Conservation (phyloP, 495 filamentous ascomycete species). For the Lophiotrema nucula region DNA sequence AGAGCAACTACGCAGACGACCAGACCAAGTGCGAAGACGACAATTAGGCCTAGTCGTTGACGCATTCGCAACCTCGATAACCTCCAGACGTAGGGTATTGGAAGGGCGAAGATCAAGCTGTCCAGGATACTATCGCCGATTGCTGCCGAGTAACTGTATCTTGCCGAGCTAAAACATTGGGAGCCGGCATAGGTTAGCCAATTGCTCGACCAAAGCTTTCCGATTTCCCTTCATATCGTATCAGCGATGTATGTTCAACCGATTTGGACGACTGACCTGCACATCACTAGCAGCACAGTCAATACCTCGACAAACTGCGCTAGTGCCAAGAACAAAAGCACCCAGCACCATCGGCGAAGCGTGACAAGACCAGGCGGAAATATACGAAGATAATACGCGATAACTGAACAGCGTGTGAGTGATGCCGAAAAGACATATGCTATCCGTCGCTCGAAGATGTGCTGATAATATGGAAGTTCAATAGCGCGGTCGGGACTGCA, state of each 20-base stretch:
- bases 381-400: constrained; percentile 25
- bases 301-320: constrained; percentile 10
- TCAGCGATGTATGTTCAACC: background rate
- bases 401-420: constrained; percentile 12
- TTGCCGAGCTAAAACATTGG: constrained; percentile 16
- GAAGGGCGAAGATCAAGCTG: constrained; percentile 18
- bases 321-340: constrained; percentile 7
- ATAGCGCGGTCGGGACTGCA: background rate
- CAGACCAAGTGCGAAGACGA: constrained; percentile 22
- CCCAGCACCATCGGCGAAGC: background rate
- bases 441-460: constrained; percentile 28
- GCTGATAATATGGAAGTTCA: constrained; percentile 16
- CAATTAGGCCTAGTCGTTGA: constrained; percentile 12
- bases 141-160: constrained; percentile 21
- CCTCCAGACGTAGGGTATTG: constrained; percentile 22
- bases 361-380: constrained; percentile 11
- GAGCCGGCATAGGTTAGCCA: constrained; percentile 12
- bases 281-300: constrained; percentile 9
- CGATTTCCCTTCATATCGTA: background rate
- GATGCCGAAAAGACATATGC: constrained; percentile 22
- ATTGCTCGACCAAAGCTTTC: constrained; percentile 12
- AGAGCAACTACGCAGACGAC: constrained; percentile 21
- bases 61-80: constrained; percentile 1
- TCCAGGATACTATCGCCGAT: constrained; percentile 22
- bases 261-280: background rate